A percentile compares a stretch with the other conserved stretches of the same genome.
phyloP scores from a whole-genome alignment of 164 flowering plant species.

The Annona cherimola region DNA sequence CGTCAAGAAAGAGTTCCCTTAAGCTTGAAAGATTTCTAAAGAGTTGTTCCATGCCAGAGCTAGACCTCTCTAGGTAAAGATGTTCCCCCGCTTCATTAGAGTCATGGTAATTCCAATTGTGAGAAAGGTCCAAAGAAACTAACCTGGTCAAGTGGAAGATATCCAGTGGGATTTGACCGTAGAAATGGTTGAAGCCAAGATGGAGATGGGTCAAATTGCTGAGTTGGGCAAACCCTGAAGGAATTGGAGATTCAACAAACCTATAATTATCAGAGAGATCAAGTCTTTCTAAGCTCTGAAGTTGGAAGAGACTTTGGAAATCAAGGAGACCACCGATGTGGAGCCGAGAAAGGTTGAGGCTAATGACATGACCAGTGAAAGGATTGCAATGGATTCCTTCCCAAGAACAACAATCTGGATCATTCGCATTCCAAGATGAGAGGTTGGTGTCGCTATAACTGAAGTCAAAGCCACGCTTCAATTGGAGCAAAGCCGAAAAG shows the following conservation, averaged over 20 bases:
- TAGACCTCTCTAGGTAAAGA: conserved; percentile 13
- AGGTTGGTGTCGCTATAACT: conserved; percentile 8
- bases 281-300: neutral
- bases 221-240: neutral
- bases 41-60: conserved; percentile 23
- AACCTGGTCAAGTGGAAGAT: conserved; percentile 24
- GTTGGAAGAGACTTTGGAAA: neutral
- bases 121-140: conserved; percentile 17
- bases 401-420: conserved; percentile 33
- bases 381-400: conserved; percentile 28
- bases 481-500: neutral
- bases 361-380: conserved; percentile 21
- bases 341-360: conserved; percentile 27
- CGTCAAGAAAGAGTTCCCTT: conserved; percentile 27
- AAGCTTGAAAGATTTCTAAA: conserved; percentile 23
- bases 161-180: conserved; percentile 34
- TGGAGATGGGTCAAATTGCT: conserved; percentile 29
- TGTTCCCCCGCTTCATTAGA: neutral
- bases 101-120: neutral
- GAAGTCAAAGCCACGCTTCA: neutral
- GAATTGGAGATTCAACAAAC: neutral
- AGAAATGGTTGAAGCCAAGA: conserved; percentile 22
- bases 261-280: neutral
- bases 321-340: conserved; percentile 14
- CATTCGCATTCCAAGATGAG: conserved; percentile 25